Base-by-base conservation (phyloP, 164 flowering plant genomes). In the Tetrastigma voinierianum region DNA sequence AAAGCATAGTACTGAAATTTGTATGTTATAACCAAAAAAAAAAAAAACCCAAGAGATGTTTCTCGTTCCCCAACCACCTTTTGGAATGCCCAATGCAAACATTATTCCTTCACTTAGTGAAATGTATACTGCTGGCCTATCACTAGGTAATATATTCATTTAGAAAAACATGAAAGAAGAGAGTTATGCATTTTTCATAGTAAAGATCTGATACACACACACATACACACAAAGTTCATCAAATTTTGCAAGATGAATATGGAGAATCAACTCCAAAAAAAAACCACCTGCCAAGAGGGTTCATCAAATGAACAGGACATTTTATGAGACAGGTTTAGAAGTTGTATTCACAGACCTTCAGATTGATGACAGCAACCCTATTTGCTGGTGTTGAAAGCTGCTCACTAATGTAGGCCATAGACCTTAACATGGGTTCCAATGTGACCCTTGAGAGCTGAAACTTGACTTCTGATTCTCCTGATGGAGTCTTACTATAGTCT, bases 351-450 rank as follows among this genome's bases (percentile, higher is more conserved):
- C 74, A 70, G 56, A 84, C 91, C 91, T 87, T 87, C 67, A 87
- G 67, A 63, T 87, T 85, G 69, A 87, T 85, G n/a, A 85, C 87
- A 46, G 91, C 91, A 70, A 84, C 83, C 71, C 77, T 81, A 64
- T 82, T 85, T 23, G 82, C 86, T n/a, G 87, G 82, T 46, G 87
- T 62, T 10, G 83, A 78, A 40, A 90, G 86, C 77, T 90, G 93
- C 71, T 90, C 91, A 65, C 86, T 87, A 53, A 90, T 88, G 74
- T 80, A 81, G 60, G 87, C 84, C 93, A 90, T 88, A 44, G 91
- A 88, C 71, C 83, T 85, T 73, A 90, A 66, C 96, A 88, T 88
- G 46, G 96, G 93, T 63, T 90, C 96, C 61, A 90, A 51, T 23
- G 93, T 86, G 46, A 80, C 77, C 44, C 76, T 81, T 3, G 96